phyloP scores from a whole-genome alignment of 1,284 basidiomycete genomes.

The Ceratobasidium sp. region DNA sequence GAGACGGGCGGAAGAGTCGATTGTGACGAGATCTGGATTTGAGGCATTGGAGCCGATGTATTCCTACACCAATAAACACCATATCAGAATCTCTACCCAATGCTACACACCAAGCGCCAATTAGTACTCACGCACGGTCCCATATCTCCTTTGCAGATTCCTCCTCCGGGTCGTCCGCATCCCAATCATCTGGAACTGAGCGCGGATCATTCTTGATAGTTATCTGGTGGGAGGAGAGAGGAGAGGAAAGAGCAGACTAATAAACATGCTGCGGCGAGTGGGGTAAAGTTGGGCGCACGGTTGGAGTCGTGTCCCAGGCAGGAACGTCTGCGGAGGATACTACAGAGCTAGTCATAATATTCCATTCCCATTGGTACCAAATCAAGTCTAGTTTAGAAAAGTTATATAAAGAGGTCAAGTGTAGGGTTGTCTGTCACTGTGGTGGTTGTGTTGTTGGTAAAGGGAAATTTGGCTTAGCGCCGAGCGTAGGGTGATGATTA shows the following conservation, averaged over 20 bases:
- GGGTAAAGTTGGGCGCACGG: slow-evolving; percentile 30
- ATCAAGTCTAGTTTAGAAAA: background rate
- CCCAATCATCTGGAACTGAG: slow-evolving; percentile 51
- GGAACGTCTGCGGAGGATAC: slow-evolving; percentile 44
- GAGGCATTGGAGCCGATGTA: slow-evolving; percentile 45
- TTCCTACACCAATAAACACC: slow-evolving; percentile 7
- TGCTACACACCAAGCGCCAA: slow-evolving; percentile 36
- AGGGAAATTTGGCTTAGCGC: slow-evolving; percentile 16
- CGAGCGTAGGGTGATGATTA: slow-evolving; percentile 3
- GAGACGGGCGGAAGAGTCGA: slow-evolving; percentile 45
- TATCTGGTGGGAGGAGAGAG: slow-evolving; percentile 19
- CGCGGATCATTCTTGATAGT: slow-evolving; percentile 28
- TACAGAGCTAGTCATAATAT: slow-evolving; percentile 44
- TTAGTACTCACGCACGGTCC: slow-evolving; percentile 38
- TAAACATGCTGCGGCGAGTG: slow-evolving; percentile 2
- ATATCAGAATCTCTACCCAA: background rate
- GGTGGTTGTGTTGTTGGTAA: slow-evolving; percentile 23
- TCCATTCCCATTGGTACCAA: slow-evolving; percentile 37
- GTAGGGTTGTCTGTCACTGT: too few relatives aligned
- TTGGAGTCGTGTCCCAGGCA: slow-evolving; percentile 42
- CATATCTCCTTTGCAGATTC: slow-evolving; percentile 46
- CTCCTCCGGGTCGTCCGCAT: slow-evolving; percentile 48
- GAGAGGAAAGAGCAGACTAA: background rate
- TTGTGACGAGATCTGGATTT: slow-evolving; percentile 38
- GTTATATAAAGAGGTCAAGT: too few relatives aligned